Base-by-base conservation (phyloP, 2,329 filamentous ascomycete genomes). In the Zasmidium cellare region DNA sequence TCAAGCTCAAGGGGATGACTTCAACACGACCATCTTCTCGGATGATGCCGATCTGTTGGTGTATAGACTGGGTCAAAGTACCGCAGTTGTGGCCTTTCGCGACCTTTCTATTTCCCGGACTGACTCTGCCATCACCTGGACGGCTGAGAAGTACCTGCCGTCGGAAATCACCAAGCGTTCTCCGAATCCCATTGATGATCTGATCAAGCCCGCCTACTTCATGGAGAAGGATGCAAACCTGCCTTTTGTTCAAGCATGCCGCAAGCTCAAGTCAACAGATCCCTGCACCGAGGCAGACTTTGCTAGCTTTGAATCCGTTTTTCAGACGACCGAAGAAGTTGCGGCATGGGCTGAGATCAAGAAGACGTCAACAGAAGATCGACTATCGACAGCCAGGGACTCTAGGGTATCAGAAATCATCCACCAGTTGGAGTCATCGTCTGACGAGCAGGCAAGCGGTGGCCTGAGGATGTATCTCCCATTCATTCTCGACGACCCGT, bases 31-130 rank as follows among this genome's bases (percentile, higher is more conserved):
- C 1, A 77, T 87, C 24, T 74, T 97, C 6, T 96, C 91, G 0
- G 87, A 86, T n/a, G 93, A 97, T 68, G 96, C 92, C 0, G 93
- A 97, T 69, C 80, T 97, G 9, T 77, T 96, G 0, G 80, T 93
- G 0, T 87, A 92, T 69, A 82, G 91, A 57, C 79, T 93, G 9
- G 87, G 87, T 0, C 50, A 69, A 0, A 62, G 80, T 1, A 88
- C 88, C 0, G 78, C 80, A 1, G 85, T 96, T 0, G 77, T 86
- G 0, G 87, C 93, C 56, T 82, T 96, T 25, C 79, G 82, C 56
- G 87, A 91, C 49, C 72, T 93, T 1, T 79, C 84, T 6, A 62
- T 63, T 9, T 35, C 49, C 6, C 25, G 51, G 7, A 46, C 51
- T 6, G 58, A 54, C 11, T 24, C 50, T 7, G 45, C 11, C 14